Conservation (phyloP, 768 basidiomycete species). For the Hygrocybe coccinea region DNA sequence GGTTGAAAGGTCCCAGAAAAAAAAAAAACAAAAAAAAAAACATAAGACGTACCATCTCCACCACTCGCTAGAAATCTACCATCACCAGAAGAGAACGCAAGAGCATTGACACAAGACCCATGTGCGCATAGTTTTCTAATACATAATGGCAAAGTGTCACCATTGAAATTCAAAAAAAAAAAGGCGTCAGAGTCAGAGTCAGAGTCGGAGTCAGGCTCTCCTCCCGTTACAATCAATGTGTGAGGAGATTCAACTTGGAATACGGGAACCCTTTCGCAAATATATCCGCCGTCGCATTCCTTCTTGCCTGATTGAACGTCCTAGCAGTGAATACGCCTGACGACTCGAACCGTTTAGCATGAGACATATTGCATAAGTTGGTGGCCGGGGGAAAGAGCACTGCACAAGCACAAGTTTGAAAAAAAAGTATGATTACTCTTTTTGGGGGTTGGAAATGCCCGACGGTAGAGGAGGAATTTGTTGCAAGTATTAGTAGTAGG, state of each 20-base stretch:
- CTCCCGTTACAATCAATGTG: too few relatives aligned
- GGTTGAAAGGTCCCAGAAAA: too few relatives aligned
- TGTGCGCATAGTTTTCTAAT: constrained; percentile 43
- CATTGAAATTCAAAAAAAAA: too few relatives aligned
- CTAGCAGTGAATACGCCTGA: background rate
- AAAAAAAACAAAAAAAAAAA: too few relatives aligned
- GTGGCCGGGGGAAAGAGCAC: too few relatives aligned
- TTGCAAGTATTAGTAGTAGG: too few relatives aligned
- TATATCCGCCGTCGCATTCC: constrained; percentile 8
- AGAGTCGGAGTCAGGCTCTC: too few relatives aligned
- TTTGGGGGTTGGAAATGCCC: too few relatives aligned
- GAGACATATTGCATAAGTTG: background rate
- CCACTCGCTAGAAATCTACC: constrained; percentile 64
- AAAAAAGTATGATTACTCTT: background rate
- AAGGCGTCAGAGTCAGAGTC: too few relatives aligned
- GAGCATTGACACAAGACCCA: constrained; percentile 60
- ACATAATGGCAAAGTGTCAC: too few relatives aligned
- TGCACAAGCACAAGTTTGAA: background rate
- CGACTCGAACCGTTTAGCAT: background rate
- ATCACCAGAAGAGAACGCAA: constrained; percentile 55
- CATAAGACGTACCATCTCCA: constrained; percentile 59
- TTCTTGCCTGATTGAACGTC: background rate
- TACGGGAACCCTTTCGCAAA: constrained; percentile 22
- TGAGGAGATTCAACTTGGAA: constrained; percentile 17
- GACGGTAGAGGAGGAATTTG: too few relatives aligned